Base-by-base conservation (phyloP, 306 rosid genomes). In the Alnus glutinosa region DNA sequence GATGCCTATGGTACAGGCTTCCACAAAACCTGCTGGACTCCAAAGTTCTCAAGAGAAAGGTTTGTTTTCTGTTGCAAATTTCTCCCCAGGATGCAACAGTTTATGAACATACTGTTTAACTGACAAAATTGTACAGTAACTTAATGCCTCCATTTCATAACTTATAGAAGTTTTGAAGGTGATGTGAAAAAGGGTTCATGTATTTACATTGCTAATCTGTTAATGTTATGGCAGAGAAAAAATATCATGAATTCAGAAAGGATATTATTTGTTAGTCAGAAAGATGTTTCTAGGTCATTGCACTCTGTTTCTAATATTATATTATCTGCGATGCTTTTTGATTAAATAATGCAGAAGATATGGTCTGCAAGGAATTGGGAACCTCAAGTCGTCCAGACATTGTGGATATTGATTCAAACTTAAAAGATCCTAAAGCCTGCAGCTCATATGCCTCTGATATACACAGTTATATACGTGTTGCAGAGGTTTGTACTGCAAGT, bases 401-500 rank as follows among this genome's bases (percentile, higher is more conserved):
- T 66, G 87, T 85, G 79, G 87, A 92, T 81, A 89, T 85, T 70
- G 97, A 90, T 78, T 79, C 79, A 62, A 86, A 86, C 79, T 30
- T 86, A 68, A 88, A 84, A 77, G 92, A 94, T 78, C 86, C 90
- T 82, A 90, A 70, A 78, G 80, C 84, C 19, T 94, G 98, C 89
- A 88, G 94, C 79, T 73, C 82, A 83, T 92, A 92, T 75, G 98
- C 93, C 71, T 85, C 89, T 63, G 90, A 90, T 62, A 92, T 94
- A 62, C 89, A 94, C 86, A 73, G 66, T 16, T 89, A 75, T 2
- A 78, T 51, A 57, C 86, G 85, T 75, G 88, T 94, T 50, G 80
- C 86, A 48, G 98, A 94, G 98, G 98, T 90, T 79, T 81, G 93
- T 87, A 75, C 54, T 75, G 86, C 61, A 70, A 80, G 18, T 58